phyloP scores from a whole-genome alignment of 306 rosid species.

The Canavalia gladiata region DNA sequence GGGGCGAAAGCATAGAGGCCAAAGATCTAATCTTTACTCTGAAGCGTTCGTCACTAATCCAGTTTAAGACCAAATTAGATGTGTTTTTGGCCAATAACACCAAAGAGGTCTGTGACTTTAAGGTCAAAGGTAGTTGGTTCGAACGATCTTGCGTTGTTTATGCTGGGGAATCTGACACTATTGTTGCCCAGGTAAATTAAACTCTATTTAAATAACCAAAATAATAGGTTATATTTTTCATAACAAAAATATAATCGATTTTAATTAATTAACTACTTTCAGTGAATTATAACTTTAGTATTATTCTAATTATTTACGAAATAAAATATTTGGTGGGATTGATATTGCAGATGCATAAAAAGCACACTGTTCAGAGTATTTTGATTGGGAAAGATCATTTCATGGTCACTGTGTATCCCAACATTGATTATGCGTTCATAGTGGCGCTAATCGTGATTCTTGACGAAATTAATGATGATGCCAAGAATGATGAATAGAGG shows the following conservation, averaged over 20 bases:
- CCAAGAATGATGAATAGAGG: not conserved
- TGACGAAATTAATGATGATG: conserved; percentile 49
- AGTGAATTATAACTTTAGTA: not conserved
- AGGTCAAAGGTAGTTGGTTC: conserved; percentile 62
- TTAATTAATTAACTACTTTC: not conserved
- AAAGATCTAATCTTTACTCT: conserved; percentile 55
- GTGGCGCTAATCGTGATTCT: conserved; percentile 61
- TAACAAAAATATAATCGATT: not conserved
- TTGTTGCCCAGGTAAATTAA: conserved; percentile 58
- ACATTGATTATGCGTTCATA: conserved; percentile 60
- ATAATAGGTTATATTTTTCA: not conserved
- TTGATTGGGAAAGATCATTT: conserved; percentile 59
- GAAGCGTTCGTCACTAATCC: conserved; percentile 52
- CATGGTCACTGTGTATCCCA: conserved; percentile 58
- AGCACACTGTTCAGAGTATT: conserved; percentile 52
- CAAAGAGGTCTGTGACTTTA: conserved; percentile 61
- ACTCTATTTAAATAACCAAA: not conserved
- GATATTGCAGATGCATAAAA: conserved; percentile 63
- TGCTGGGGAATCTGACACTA: conserved; percentile 62
- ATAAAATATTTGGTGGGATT: not conserved
- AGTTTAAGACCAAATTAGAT: conserved; percentile 53
- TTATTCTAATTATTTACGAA: not conserved
- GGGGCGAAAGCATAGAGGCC: conserved; percentile 57
- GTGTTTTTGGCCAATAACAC: conserved; percentile 61
- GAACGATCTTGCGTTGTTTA: conserved; percentile 63